These are phyloP conservation scores for Rhododendron ferrugineum DNA, from an alignment of 148 eudicot genomes.

Conservation along the genomic window DNA sequence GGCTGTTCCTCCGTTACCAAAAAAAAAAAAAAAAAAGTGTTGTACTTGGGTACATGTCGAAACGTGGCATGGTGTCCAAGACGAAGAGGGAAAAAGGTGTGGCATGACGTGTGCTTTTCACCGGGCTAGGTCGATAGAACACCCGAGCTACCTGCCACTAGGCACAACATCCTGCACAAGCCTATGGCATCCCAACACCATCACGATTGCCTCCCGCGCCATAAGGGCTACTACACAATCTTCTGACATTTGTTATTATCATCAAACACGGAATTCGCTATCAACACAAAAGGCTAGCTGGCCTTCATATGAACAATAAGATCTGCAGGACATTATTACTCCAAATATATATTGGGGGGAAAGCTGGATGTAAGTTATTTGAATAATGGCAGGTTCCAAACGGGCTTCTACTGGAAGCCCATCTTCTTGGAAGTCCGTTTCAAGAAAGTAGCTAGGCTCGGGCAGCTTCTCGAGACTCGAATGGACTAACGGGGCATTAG, in stretches of 20 bases:
- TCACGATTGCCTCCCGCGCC: not conserved
- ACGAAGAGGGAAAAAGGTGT: too few relatives aligned
- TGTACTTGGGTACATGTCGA: too few relatives aligned
- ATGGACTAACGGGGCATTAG: too few relatives aligned
- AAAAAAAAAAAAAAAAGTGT: too few relatives aligned
- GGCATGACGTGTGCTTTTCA: not conserved
- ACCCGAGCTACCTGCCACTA: too few relatives aligned
- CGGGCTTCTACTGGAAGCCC: not conserved
- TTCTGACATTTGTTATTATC: too few relatives aligned
- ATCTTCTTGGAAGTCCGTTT: not conserved
- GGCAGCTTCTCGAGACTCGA: not conserved
- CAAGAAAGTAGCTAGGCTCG: not conserved
- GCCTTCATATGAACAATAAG: not conserved
- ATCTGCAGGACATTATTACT: not conserved
- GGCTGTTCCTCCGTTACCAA: too few relatives aligned
- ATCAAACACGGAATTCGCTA: not conserved
- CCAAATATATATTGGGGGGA: not conserved
- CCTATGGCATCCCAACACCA: too few relatives aligned
- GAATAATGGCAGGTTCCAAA: not conserved
- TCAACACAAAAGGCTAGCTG: not conserved
- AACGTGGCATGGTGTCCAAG: too few relatives aligned
- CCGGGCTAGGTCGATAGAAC: too few relatives aligned
- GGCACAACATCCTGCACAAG: too few relatives aligned
- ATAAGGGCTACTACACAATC: too few relatives aligned
- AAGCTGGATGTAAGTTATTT: not conserved